A percentile compares a stretch with the other conserved stretches of the same genome.
These are phyloP conservation scores for Cordyceps pruinosa DNA, from an alignment of 2,329 filamentous ascomycete species.

Conservation along the genomic window DNA sequence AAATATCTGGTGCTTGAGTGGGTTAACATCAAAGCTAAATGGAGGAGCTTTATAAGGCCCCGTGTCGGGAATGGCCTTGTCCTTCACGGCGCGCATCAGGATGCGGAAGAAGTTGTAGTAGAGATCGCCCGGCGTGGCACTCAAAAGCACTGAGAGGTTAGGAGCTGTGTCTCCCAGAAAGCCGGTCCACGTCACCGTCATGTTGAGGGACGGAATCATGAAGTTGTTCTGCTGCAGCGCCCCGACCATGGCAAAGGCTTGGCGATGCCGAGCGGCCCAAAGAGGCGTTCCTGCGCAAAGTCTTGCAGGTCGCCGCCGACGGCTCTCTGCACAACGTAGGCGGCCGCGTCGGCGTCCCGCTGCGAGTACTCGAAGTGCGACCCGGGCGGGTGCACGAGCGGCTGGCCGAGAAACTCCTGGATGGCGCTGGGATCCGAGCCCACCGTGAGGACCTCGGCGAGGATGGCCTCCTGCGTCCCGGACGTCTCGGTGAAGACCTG, in stretches of 20 bases:
- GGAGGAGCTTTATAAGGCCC: too few relatives aligned
- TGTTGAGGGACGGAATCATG: background rate
- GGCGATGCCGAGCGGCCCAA: background rate
- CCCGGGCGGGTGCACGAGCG: background rate
- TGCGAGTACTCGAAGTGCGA: background rate
- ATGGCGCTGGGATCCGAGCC: background rate
- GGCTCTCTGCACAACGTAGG: background rate
- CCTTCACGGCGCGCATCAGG: background rate
- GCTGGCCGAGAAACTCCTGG: background rate
- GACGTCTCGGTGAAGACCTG: background rate
- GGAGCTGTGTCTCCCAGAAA: background rate
- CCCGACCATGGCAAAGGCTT: background rate
- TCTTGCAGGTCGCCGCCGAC: background rate
- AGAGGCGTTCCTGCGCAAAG: background rate
- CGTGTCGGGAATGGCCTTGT: too few relatives aligned
- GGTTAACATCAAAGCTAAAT: background rate
- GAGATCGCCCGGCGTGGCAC: background rate
- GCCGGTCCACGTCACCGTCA: background rate
- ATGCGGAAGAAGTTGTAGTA: slow-evolving; percentile 5
- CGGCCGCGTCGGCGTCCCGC: background rate
- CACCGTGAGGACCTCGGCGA: background rate
- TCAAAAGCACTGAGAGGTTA: background rate
- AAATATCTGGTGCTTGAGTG: background rate
- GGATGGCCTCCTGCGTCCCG: background rate
- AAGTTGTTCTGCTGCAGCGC: slow-evolving; percentile 1